phyloP scores from a whole-genome alignment of 345 rosid genomes.

The Angophora floribunda region DNA sequence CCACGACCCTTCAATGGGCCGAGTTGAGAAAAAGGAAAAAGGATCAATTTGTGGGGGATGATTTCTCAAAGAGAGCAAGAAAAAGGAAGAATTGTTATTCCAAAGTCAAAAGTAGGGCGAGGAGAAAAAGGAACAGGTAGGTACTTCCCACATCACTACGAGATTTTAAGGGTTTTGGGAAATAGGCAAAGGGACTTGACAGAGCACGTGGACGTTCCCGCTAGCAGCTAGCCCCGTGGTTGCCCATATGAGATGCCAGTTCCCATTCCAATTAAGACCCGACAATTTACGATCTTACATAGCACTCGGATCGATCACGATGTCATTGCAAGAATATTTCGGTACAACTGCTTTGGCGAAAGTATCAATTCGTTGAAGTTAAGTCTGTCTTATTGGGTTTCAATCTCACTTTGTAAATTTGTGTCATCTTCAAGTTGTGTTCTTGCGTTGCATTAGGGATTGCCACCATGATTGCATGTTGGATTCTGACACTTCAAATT shows the following conservation, averaged over 20 bases:
- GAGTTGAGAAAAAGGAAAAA: too few species aligned
- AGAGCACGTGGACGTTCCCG: background rate
- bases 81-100: background rate
- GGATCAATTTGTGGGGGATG: background rate
- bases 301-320: background rate
- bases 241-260: background rate
- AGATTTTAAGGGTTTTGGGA: too few species aligned
- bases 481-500: too few species aligned
- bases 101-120: background rate
- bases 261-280: background rate
- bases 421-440: background rate
- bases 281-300: too few species aligned
- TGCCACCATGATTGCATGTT: rapidly evolving
- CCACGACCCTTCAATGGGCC: too few species aligned
- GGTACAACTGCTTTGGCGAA: background rate
- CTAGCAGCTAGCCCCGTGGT: too few species aligned
- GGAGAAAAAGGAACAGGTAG: background rate
- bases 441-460: background rate
- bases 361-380: background rate
- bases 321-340: background rate
- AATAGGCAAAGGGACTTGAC: background rate
- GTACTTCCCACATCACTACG: background rate
- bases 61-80: background rate
- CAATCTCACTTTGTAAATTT: background rate
- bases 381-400: background rate